Evolutionary conservation across 169 alveolate species (phyloP), one percentile per base, ranked within the genome.

Genomic region (Cryptosporidium felis): DNA sequence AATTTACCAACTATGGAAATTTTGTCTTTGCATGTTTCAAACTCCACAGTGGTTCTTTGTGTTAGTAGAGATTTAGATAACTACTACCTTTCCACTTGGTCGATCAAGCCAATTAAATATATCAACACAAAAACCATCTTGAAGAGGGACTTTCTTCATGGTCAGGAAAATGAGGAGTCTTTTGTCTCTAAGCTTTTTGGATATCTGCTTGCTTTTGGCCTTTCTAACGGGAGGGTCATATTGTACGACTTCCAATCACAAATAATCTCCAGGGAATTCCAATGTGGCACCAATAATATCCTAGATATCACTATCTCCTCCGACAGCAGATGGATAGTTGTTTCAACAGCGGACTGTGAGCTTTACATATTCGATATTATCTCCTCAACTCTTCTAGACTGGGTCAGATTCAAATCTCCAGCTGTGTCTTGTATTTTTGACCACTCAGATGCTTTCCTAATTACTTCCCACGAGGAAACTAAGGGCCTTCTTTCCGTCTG

Each of bases 171-270:
- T 74, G 34, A 38, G 41, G 80, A 66, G 32, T 2, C 74, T 21
- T 62, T 66, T 62, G 45, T 81, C 16, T 60, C 82, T 1, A 61
- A 32, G 26, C 0, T 53, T 14, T 66, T 40, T 44, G 89, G 81
- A 16, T 61, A 56, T 32, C 45, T 74, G 10, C n/a, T 74, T 16
- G 74, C 59, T 12, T 53, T 74, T 30, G 85, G 85, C 0, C 56
- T 74, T 16, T 38, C 60, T 3, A 30, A 74, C 41, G 85, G 85
- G 1, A 74, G 58, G 32, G 85, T 53, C 38, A 5, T 74, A 23
- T 67, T 74, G 9, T 74, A 74, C 46, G 89, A 81, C 44, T 60
- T 62, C 38, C 89, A 61, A 49, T 60, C 89, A 1, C 81, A 81
- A 21, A 49, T 62, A 38, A 42, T 82, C 14, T 58, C 82, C 18